phyloP scores from a whole-genome alignment of 1,284 basidiomycete species.

The Marasmius oreades region DNA sequence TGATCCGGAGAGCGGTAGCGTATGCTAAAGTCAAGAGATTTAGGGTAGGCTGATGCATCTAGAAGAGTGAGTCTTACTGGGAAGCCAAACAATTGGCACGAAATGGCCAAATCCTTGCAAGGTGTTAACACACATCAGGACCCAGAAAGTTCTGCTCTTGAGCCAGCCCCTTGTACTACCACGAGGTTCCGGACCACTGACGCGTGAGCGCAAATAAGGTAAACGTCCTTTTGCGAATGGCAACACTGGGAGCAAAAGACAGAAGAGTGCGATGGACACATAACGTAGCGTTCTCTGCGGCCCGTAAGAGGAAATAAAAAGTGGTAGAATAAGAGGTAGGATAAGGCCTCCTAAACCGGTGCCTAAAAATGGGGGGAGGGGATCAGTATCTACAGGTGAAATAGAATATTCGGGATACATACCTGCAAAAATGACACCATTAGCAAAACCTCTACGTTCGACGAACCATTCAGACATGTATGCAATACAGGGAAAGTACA shows the following conservation, averaged over 20 bases:
- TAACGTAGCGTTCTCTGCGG: constrained; percentile 25
- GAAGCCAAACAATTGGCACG: constrained; percentile 33
- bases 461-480: constrained; percentile 44
- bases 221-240: constrained; percentile 32
- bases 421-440: constrained; percentile 40
- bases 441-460: constrained; percentile 34
- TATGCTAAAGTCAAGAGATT: constrained; percentile 27
- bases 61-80: constrained; percentile 23
- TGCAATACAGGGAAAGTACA: constrained; percentile 32
- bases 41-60: constrained; percentile 16
- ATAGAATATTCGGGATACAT: background rate
- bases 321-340: constrained; percentile 29
- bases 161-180: constrained; percentile 19
- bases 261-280: constrained; percentile 22
- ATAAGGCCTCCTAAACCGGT: constrained; percentile 34
- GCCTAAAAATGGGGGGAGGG: constrained; percentile 18
- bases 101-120: constrained; percentile 32
- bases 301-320: constrained; percentile 26
- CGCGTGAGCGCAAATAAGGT: constrained; percentile 21
- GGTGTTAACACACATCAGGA: constrained; percentile 29
- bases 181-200: constrained; percentile 20
- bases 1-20: constrained; percentile 26
- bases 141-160: constrained; percentile 24
- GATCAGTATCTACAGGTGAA: background rate
- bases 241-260: constrained; percentile 23